Evolutionary conservation across 2,329 filamentous ascomycete genomes (phyloP).

Genomic region (Trichoderma citrinoviride): DNA sequence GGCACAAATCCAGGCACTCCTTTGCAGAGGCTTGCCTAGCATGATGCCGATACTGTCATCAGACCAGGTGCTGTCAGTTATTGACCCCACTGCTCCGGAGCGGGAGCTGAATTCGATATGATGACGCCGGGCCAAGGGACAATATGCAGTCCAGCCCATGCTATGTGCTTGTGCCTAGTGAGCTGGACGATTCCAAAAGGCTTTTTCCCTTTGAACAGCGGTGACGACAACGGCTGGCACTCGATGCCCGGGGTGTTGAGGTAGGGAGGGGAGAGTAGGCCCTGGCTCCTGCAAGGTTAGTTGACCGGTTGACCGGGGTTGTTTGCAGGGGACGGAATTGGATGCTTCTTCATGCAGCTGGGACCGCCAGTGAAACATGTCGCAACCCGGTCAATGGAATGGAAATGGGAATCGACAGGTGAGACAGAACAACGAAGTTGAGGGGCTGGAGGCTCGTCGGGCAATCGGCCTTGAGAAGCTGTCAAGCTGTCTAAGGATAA

Average conservation of each 20-base stretch:
- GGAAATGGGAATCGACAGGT: neutral
- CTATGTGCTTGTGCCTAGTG: constrained; percentile 12
- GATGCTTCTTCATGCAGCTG: constrained; percentile 17
- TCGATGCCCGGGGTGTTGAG: constrained; percentile 1
- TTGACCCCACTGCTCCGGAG: constrained; percentile 7
- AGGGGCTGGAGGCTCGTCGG: neutral
- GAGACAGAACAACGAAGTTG: constrained; percentile 2
- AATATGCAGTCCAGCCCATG: neutral
- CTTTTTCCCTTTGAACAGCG: constrained; percentile 2
- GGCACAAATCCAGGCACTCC: neutral
- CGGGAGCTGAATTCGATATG: neutral
- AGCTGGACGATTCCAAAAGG: neutral
- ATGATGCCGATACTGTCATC: neutral
- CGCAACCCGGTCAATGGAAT: constrained; percentile 8
- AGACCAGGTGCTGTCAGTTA: neutral
- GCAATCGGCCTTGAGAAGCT: constrained; percentile 1
- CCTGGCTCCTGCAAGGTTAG: constrained; percentile 16
- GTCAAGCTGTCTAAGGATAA: neutral
- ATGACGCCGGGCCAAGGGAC: neutral
- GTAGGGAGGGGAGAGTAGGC: constrained; percentile 15
- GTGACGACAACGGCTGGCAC: constrained; percentile 4
- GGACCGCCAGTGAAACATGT: constrained; percentile 17
- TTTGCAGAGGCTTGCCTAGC: neutral
- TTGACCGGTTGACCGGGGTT: constrained; percentile 15
- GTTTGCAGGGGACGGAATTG: constrained; percentile 17